Evolutionary conservation across 2,329 filamentous ascomycete genomes (phyloP).

Genomic region (Albifimbria verrucaria): DNA sequence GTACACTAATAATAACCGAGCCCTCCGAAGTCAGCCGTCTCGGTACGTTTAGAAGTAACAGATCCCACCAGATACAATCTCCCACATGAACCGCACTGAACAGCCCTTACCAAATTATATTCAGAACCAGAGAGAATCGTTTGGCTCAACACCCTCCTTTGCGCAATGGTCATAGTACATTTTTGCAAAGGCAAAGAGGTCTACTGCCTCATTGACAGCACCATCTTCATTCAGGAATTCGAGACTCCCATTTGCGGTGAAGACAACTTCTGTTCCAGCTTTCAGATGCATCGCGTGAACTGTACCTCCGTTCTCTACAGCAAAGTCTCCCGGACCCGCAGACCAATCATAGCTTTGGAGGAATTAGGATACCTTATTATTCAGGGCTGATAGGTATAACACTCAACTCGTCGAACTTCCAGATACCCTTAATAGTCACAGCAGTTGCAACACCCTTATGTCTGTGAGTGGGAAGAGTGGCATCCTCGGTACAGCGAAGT

Average conservation of each 20-base stretch:
- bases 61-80: too few species aligned
- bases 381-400: background rate
- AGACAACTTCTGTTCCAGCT: slow-evolving; percentile 19
- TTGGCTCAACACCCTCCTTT: slow-evolving; percentile 10
- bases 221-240: slow-evolving; percentile 22
- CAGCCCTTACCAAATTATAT: too few species aligned
- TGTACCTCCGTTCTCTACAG: slow-evolving; percentile 19
- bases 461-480: background rate
- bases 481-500: background rate
- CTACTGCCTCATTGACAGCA: slow-evolving; percentile 16
- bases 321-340: slow-evolving; percentile 19
- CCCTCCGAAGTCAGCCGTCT: too few species aligned
- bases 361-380: slow-evolving; percentile 1
- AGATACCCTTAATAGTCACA: background rate
- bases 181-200: slow-evolving; percentile 19
- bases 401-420: background rate
- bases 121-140: slow-evolving; percentile 12
- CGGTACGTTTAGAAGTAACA: too few species aligned
- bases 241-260: slow-evolving; percentile 19
- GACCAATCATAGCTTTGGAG: slow-evolving; percentile 19
- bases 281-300: slow-evolving; percentile 19
- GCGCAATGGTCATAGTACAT: slow-evolving; percentile 11
- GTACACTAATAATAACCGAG: too few species aligned
- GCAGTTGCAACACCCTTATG: background rate
- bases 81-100: too few species aligned